phyloP scores from a whole-genome alignment of 2,329 filamentous ascomycete species.

The Penicillium sp. region DNA sequence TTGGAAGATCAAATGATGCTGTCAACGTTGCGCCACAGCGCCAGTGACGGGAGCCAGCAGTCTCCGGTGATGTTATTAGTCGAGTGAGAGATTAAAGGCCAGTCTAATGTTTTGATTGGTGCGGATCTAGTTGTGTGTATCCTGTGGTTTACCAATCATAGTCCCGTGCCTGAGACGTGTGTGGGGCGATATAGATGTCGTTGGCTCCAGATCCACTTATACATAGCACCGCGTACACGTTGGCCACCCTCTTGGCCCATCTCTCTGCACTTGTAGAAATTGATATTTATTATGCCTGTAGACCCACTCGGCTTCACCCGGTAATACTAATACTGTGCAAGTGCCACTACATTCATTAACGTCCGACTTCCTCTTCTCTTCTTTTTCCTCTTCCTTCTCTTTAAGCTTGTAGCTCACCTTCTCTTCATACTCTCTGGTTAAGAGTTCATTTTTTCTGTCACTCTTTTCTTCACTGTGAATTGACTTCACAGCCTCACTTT shows the following conservation, averaged over 20 bases:
- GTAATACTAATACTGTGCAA: background rate
- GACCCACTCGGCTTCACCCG: background rate
- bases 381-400: conserved; percentile 12
- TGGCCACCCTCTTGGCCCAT: background rate
- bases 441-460: background rate
- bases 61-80: background rate
- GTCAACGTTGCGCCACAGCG: background rate
- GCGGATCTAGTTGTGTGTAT: background rate
- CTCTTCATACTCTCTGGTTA: background rate
- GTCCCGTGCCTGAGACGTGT: background rate
- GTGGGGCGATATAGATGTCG: background rate
- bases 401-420: conserved; percentile 3
- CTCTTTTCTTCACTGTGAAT: background rate
- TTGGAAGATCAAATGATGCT: background rate
- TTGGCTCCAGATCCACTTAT: background rate
- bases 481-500: conserved; percentile 1
- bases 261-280: background rate
- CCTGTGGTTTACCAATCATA: background rate
- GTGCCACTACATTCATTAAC: background rate
- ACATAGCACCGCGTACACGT: background rate
- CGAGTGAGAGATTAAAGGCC: background rate
- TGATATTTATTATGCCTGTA: background rate
- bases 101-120: background rate
- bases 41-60: background rate
- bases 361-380: conserved; percentile 1